A percentile compares a stretch with the other conserved stretches of the same genome.
phyloP scores from a whole-genome alignment of 176 grass and related monocot genomes.

The Leersia perrieri region DNA sequence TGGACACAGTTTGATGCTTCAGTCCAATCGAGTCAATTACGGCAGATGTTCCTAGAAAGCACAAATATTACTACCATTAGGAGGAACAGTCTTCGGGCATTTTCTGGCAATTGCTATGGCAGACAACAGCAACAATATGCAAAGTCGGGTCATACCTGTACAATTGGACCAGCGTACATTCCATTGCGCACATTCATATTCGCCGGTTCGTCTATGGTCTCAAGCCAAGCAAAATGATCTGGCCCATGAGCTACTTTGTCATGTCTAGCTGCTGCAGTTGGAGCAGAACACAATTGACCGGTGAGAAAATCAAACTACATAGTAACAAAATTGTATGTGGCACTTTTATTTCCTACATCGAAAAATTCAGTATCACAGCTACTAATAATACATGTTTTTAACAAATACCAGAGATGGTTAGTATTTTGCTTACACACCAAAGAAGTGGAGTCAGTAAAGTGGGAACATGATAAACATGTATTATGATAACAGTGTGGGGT shows the following conservation, averaged over 20 bases:
- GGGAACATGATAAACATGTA: not conserved
- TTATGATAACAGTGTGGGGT: not conserved
- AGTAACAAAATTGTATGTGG: not conserved
- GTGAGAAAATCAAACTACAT: slow-evolving; percentile 14
- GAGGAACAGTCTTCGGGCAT: not conserved
- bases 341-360: not conserved
- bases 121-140: not conserved
- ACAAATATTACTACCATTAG: not conserved
- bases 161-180: slow-evolving; percentile 43
- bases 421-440: slow-evolving; percentile 5
- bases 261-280: slow-evolving; percentile 30
- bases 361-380: not conserved
- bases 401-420: slow-evolving; percentile 2
- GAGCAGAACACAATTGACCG: no score
- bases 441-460: not conserved
- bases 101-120: not conserved
- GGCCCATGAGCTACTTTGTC: slow-evolving; percentile 6
- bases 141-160: slow-evolving; percentile 40
- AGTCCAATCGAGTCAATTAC: no score
- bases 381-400: not conserved
- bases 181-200: slow-evolving; percentile 54
- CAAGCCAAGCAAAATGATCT: slow-evolving; percentile 60
- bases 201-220: slow-evolving; percentile 38
- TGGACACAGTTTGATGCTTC: no score
- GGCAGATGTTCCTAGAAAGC: slow-evolving; percentile 23